Evolutionary conservation across 208 protist species (phyloP).

Genomic region (Trichomonas gallinae): DNA sequence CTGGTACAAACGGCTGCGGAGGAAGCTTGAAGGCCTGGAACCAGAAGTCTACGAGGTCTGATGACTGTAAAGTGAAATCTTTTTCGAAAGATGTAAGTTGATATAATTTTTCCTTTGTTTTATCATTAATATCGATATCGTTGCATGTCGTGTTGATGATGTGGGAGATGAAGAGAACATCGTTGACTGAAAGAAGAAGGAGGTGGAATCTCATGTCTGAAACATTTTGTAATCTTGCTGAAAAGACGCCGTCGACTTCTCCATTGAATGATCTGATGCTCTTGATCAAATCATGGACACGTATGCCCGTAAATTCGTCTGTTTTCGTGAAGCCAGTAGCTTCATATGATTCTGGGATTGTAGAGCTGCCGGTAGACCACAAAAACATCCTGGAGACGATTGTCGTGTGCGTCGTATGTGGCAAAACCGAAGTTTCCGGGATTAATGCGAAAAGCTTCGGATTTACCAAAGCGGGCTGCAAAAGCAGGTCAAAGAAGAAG

Average conservation of each 20-base stretch:
- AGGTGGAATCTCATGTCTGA: background rate
- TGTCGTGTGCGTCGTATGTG: background rate
- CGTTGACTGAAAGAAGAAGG: background rate
- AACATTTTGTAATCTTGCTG: background rate
- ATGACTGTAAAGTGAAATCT: background rate
- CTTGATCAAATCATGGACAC: background rate
- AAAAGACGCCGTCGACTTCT: background rate
- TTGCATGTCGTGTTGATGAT: background rate
- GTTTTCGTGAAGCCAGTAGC: background rate
- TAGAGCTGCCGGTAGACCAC: background rate
- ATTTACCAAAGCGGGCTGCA: background rate
- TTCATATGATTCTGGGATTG: background rate
- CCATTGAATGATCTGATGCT: background rate
- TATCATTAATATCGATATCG: background rate
- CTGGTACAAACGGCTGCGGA: background rate
- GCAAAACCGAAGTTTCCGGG: background rate
- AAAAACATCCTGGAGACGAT: background rate
- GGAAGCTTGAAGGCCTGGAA: background rate
- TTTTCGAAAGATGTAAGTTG: background rate
- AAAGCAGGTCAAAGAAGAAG: background rate
- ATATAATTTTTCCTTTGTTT: background rate
- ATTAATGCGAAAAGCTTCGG: background rate
- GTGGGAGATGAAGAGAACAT: background rate
- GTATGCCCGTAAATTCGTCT: background rate
- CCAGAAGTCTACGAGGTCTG: background rate